phyloP scores from a whole-genome alignment of 2,329 filamentous ascomycete species.

The Fusarium pseudonygamai region DNA sequence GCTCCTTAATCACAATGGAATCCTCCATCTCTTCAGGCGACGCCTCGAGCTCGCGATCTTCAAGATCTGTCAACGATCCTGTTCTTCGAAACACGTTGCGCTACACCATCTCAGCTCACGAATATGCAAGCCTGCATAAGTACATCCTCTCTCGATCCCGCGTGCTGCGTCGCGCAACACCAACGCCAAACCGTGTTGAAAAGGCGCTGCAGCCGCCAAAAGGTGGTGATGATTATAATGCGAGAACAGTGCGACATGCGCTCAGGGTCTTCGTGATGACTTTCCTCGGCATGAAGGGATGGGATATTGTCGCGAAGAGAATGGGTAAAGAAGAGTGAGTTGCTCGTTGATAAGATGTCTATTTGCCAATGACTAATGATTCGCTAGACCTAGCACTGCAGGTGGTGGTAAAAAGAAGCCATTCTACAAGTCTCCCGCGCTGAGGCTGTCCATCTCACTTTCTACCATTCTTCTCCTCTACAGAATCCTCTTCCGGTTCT shows the following conservation, averaged over 20 bases:
- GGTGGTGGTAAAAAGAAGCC: conserved; percentile 60
- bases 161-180: conserved; percentile 63
- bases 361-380: background rate
- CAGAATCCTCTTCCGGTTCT: conserved; percentile 89
- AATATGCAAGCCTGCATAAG: conserved; percentile 86
- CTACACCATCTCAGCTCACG: conserved; percentile 84
- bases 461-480: conserved; percentile 89
- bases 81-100: conserved; percentile 86
- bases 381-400: conserved; percentile 33
- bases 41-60: conserved; percentile 33
- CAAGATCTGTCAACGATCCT: conserved; percentile 60
- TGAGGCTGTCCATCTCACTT: conserved; percentile 83
- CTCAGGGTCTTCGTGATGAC: conserved; percentile 75
- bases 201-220: conserved; percentile 48
- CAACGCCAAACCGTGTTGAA: conserved; percentile 64
- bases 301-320: conserved; percentile 61
- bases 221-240: conserved; percentile 72
- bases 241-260: conserved; percentile 74
- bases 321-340: conserved; percentile 60
- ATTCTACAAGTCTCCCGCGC: conserved; percentile 71
- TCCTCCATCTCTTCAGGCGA: conserved; percentile 34
- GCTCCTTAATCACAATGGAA: conserved; percentile 32
- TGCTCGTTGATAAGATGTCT: background rate
- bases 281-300: conserved; percentile 70
- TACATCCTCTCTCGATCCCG: conserved; percentile 80